Conservation (phyloP, 2,329 filamentous ascomycete genomes). For the Fusarium continuum region DNA sequence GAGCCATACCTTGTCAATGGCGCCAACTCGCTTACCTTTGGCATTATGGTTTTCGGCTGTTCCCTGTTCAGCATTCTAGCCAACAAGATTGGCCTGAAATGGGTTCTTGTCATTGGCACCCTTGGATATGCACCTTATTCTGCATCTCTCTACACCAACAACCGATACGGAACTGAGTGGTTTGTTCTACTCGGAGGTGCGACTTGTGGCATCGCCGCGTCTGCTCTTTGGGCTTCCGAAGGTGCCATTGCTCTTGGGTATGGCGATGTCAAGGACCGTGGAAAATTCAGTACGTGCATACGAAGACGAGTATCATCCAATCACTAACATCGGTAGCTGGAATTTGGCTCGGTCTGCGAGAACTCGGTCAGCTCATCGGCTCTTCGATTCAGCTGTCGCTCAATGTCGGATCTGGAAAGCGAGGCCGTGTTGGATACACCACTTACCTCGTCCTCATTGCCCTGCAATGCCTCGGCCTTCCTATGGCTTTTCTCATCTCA, state of each 20-base stretch:
- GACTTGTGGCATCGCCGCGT: slow-evolving; percentile 59
- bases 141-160: slow-evolving; percentile 60
- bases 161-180: slow-evolving; percentile 62
- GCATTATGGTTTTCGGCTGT: slow-evolving; percentile 58
- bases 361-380: slow-evolving; percentile 62
- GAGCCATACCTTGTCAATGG: slow-evolving; percentile 55
- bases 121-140: slow-evolving; percentile 60
- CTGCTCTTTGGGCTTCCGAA: slow-evolving; percentile 61
- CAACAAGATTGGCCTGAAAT: slow-evolving; percentile 59
- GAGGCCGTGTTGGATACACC: slow-evolving; percentile 39
- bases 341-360: slow-evolving; percentile 63
- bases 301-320: too few relatives aligned
- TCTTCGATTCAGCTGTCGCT: slow-evolving; percentile 60
- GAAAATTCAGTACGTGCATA: slow-evolving; percentile 48
- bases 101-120: slow-evolving; percentile 57
- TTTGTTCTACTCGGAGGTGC: slow-evolving; percentile 61
- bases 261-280: slow-evolving; percentile 57
- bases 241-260: slow-evolving; percentile 61
- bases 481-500: slow-evolving; percentile 34
- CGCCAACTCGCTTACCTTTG: slow-evolving; percentile 41
- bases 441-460: slow-evolving; percentile 42
- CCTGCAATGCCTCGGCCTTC: slow-evolving; percentile 40
- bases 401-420: slow-evolving; percentile 54
- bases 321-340: slow-evolving; percentile 47
- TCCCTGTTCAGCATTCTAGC: slow-evolving; percentile 55